Evolutionary conservation across 164 flowering plant species (phyloP), one percentile per base, ranked within the genome.

Genomic region (Pachysandra terminalis): DNA sequence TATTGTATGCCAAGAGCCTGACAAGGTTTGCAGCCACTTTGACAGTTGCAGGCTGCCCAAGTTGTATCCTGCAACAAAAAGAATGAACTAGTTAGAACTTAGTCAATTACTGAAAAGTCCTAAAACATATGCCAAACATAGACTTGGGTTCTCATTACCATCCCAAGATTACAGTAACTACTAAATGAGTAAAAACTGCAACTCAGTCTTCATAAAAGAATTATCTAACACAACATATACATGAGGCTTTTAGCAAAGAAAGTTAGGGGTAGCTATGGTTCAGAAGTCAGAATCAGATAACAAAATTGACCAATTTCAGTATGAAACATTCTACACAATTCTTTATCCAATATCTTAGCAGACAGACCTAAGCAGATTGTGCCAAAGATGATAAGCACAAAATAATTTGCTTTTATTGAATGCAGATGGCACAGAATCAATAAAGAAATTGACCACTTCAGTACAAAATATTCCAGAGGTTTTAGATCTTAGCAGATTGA

Each of bases 21-120:
- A 86, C 78, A 65, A 96, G 86, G 77, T 90, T 96, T 56, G 99
- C 97, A 74, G 96, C 93, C 78, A 88, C 98, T 63, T 93, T 93
- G 23, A 96, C 99, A 59, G 98, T 93, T 59, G 99, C 90, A 70
- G 99, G 98, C 82, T 88, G 91, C 63, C 97, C 98, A 21, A 85
- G 82, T 74, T 93, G 98, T 71, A 93, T 96, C 77, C 99, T 96
- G 81, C 64, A 67, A 19, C 62, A 76, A 19, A 69, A 48, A 64
- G 6, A 60, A 32, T 48, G 35, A 19, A 40, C 64, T 17, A 45
- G 23, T 12, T 1, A 56, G 56, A 41, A 1, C 23, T 41, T 22
- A 19, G 23, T 37, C 35, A 19, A 41, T 24, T 35, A 56, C 19
- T 1, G 35, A 61, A 27, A 48, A 6, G 25, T 21, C 49, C 14